Evolutionary conservation across 148 eudicot genomes (phyloP).

Genomic region (Rhododendron kiyosumense): DNA sequence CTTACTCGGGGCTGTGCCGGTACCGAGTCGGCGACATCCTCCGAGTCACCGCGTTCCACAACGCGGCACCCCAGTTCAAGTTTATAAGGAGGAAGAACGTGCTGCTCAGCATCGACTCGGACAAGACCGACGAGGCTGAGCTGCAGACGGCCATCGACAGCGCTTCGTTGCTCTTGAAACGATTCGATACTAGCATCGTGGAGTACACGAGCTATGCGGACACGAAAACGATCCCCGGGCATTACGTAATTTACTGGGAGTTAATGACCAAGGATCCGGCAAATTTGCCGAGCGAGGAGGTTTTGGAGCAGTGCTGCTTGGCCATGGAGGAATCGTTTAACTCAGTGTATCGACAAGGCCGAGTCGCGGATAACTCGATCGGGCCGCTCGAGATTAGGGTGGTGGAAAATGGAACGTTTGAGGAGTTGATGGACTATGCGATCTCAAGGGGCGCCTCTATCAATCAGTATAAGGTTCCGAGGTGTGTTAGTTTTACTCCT

Average conservation of each 20-base stretch:
- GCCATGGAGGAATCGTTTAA: conserved; percentile 51
- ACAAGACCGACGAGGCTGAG: conserved; percentile 55
- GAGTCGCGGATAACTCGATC: conserved; percentile 45
- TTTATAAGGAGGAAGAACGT: conserved; percentile 69
- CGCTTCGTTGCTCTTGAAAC: conserved; percentile 29
- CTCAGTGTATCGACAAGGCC: conserved; percentile 48
- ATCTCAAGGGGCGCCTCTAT: conserved; percentile 50
- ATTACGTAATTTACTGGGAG: conserved; percentile 56
- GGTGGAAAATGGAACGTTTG: conserved; percentile 50
- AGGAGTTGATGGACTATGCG: conserved; percentile 67
- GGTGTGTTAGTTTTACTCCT: conserved; percentile 50
- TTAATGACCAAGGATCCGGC: conserved; percentile 21
- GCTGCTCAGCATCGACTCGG: conserved; percentile 52
- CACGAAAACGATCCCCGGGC: conserved; percentile 50
- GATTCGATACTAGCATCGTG: conserved; percentile 26
- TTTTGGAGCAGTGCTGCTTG: conserved; percentile 38
- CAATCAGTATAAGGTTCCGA: conserved; percentile 56
- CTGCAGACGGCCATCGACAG: conserved; percentile 40
- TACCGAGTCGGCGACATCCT: conserved; percentile 79
- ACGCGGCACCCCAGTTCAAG: conserved; percentile 71
- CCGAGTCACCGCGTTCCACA: conserved; percentile 61
- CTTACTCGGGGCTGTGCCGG: conserved; percentile 64
- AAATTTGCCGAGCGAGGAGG: conserved; percentile 20
- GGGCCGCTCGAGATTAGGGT: conserved; percentile 62
- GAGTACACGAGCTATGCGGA: conserved; percentile 63